Evolutionary conservation across 2,329 filamentous ascomycete species (phyloP), one percentile per base, ranked within the genome.

Genomic region (Aspergillus oerlinghausenensis): DNA sequence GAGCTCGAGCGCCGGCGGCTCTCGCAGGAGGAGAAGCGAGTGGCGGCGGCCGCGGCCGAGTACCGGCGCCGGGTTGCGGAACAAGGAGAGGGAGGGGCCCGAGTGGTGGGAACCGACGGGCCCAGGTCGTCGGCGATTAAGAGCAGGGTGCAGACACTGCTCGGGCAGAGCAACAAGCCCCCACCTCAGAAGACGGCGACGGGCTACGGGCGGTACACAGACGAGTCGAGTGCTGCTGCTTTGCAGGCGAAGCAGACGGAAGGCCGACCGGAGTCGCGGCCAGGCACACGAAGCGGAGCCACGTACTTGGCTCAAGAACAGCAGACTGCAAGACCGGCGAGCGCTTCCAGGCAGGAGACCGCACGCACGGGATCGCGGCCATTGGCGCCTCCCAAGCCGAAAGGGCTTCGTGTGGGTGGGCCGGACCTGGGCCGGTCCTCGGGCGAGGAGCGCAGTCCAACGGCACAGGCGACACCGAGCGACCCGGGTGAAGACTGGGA

Each of bases 131-230:
- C 86, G n/a, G 89, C 88, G 26, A 99, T 99, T 65, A 92, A 97
- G 71, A 92, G 90, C 68, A 88, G 93, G 61, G 90, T 99, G 54
- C 90, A 95, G 76, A 90, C 85, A 51, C 79, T 97, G 51, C 78
- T 99, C 17, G 65, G 87, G 59, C 92, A 97, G 67, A 90, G 88
- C 43, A 84, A 85, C 65, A 85, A 80, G 62, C 79, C 84, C 4
- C 75, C 84, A 11, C 76, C 80, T 0, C 75, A 77, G 14, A 85
- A 87, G 63, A 96, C 91, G 0, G 92, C 92, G 0, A 87, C 92
- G 61, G 93, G 93, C 0, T 97, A 97, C 70, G 94, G 94, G 7
- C 87, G 87, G 58, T 97, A 89, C 71, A 92, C 92, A 21, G 89
- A 87, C 60, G 60, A 59, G 19, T 52, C 58, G 45, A 62, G 66